Evolutionary conservation across 495 filamentous ascomycete species (phyloP).

Genomic region (Trichocladium uniseriatum): DNA sequence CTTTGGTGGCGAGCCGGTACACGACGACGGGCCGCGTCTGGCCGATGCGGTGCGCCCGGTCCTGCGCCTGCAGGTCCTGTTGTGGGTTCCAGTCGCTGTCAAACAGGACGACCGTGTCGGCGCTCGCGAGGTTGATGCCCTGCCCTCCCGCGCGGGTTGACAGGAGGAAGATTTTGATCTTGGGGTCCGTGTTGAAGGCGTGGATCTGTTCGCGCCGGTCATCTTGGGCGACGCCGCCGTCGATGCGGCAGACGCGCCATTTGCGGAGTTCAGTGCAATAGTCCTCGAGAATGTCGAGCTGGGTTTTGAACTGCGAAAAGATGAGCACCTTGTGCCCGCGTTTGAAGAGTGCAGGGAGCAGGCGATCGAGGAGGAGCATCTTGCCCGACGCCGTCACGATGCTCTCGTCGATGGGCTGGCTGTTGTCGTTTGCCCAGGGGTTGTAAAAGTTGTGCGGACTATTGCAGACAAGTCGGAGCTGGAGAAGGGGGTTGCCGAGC

Average conservation of each 20-base stretch:
- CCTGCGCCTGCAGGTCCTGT: conserved; percentile 92
- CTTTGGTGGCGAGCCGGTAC: conserved; percentile 90
- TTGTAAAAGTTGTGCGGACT: conserved; percentile 94
- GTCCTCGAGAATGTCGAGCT: conserved; percentile 82
- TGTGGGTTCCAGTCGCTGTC: conserved; percentile 98
- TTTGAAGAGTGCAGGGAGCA: conserved; percentile 66
- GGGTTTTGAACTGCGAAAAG: conserved; percentile 93
- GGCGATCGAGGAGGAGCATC: conserved; percentile 84
- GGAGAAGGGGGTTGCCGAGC: conserved; percentile 87
- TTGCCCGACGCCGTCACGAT: conserved; percentile 84
- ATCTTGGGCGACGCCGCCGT: conserved; percentile 72
- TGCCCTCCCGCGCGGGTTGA: conserved; percentile 88
- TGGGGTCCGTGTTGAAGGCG: conserved; percentile 66
- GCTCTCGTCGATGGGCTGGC: conserved; percentile 57
- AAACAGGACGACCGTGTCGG: conserved; percentile 93
- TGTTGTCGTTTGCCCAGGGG: conserved; percentile 56
- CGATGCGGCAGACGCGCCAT: conserved; percentile 84
- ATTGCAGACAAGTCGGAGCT: conserved; percentile 87
- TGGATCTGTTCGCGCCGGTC: conserved; percentile 78
- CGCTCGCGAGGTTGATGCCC: conserved; percentile 94
- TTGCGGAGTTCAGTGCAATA: conserved; percentile 63
- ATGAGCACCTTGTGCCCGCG: conserved; percentile 85
- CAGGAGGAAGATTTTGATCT: conserved; percentile 72
- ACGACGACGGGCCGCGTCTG: conserved; percentile 87
- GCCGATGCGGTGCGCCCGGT: conserved; percentile 89